These are phyloP conservation scores for Loxodes magnus DNA, from an alignment of 73 alveolate genomes.

Conservation along the genomic window DNA sequence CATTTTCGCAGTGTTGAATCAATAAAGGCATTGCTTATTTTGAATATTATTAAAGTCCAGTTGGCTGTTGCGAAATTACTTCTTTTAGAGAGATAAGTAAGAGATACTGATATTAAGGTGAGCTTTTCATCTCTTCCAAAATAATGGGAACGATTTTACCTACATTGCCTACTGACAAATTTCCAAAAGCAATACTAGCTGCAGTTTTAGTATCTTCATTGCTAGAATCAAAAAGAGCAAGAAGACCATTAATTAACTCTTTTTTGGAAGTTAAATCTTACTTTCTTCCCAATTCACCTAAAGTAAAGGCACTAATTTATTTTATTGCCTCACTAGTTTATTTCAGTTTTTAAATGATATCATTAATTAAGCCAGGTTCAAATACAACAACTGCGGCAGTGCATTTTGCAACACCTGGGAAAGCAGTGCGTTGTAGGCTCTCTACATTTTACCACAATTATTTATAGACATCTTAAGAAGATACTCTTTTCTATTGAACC, in stretches of 20 bases:
- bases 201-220: constrained; percentile 42
- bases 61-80: constrained; percentile 34
- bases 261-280: constrained; percentile 21
- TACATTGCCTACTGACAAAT: constrained; percentile 51
- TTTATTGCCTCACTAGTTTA: not conserved
- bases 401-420: constrained; percentile 16
- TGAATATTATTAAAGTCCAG: constrained; percentile 18
- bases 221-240: constrained; percentile 24
- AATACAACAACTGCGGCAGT: constrained; percentile 18
- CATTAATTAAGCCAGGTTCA: not conserved
- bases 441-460: not conserved
- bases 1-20: constrained; percentile 31
- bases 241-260: constrained; percentile 13
- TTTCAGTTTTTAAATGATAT: constrained; percentile 14
- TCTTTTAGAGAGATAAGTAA: constrained; percentile 42
- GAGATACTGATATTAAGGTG: constrained; percentile 24
- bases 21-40: constrained; percentile 30
- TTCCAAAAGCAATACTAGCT: constrained; percentile 51
- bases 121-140: constrained; percentile 25
- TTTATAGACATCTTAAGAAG: not conserved
- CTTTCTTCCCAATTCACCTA: constrained; percentile 48
- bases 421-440: not conserved
- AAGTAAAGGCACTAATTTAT: constrained; percentile 23
- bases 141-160: constrained; percentile 30
- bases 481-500: not conserved